phyloP scores from a whole-genome alignment of 805 yeast genomes.

The Yarrowia sp. region DNA sequence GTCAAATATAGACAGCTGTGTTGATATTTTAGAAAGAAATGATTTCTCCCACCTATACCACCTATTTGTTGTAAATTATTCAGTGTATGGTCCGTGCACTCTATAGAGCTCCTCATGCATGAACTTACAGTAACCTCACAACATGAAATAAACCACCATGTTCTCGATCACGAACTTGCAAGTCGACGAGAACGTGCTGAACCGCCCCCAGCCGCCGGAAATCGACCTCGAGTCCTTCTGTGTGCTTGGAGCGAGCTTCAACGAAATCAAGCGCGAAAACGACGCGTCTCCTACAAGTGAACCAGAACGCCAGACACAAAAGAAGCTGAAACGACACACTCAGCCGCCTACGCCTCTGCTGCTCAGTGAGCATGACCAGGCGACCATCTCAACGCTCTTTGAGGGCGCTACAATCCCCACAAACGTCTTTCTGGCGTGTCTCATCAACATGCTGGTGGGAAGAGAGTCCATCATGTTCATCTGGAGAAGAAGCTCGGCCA shows the following conservation, averaged over 20 bases:
- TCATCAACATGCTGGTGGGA: not conserved
- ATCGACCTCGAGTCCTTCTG: not conserved
- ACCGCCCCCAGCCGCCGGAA: not conserved
- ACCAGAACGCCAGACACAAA: not conserved
- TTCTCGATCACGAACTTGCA: not conserved
- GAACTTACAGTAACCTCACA: no score
- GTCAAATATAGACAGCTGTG: no score
- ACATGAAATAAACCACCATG: not conserved
- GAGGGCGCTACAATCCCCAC: not conserved
- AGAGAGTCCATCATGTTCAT: constrained; percentile 12
- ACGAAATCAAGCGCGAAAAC: not conserved
- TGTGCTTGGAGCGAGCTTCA: not conserved
- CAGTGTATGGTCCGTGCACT: no score
- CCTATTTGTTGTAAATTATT: no score
- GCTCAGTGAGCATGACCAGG: not conserved
- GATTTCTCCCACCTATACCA: no score
- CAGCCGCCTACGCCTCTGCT: not conserved
- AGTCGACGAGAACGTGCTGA: not conserved
- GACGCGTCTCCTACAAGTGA: not conserved
- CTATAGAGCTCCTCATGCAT: no score
- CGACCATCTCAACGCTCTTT: not conserved
- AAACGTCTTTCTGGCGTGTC: not conserved
- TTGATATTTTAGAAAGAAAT: no score
- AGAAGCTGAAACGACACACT: not conserved
- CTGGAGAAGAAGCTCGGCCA: not conserved